These are phyloP conservation scores for Phaeophleospora eucalypticola DNA, from an alignment of 2,329 filamentous ascomycete genomes.

Conservation along the genomic window DNA sequence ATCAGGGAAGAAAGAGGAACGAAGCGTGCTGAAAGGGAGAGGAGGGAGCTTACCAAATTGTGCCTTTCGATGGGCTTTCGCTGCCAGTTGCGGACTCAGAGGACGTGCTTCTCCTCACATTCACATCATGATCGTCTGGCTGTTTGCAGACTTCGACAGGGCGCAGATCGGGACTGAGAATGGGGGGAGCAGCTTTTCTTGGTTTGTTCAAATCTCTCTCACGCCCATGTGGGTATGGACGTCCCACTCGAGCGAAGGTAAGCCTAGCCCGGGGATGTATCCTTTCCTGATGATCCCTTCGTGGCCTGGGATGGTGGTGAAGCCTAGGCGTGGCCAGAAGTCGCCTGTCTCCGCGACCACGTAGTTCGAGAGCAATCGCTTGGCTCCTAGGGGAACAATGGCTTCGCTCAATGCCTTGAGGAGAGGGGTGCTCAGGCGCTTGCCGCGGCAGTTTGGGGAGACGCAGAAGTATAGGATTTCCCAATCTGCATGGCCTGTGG, in stretches of 20 bases:
- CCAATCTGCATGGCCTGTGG: slow-evolving; percentile 13
- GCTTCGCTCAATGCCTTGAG: slow-evolving; percentile 11
- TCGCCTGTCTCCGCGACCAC: slow-evolving; percentile 21
- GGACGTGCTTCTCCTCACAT: too few species aligned
- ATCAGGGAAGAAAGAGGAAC: not conserved
- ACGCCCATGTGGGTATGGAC: slow-evolving; percentile 21
- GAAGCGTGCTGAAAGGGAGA: not conserved
- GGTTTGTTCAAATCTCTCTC: slow-evolving; percentile 10
- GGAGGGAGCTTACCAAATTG: slow-evolving; percentile 1
- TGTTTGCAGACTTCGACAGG: too few species aligned
- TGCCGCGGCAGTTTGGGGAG: slow-evolving; percentile 14
- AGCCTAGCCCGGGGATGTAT: slow-evolving; percentile 17
- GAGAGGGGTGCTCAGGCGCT: slow-evolving; percentile 16
- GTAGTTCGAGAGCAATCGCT: slow-evolving; percentile 18
- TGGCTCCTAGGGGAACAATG: slow-evolving; percentile 16
- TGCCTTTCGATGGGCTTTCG: not conserved
- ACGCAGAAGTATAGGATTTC: slow-evolving; percentile 28
- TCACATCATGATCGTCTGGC: too few species aligned
- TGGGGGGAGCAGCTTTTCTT: too few species aligned
- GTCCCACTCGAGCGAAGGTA: slow-evolving; percentile 21
- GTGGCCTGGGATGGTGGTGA: slow-evolving; percentile 15
- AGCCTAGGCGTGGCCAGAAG: slow-evolving; percentile 24
- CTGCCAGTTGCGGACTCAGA: too few species aligned
- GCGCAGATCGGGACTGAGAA: too few species aligned
- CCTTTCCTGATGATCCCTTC: slow-evolving; percentile 24